phyloP scores from a whole-genome alignment of 2,329 filamentous ascomycete species.

The Beauveria sp. region DNA sequence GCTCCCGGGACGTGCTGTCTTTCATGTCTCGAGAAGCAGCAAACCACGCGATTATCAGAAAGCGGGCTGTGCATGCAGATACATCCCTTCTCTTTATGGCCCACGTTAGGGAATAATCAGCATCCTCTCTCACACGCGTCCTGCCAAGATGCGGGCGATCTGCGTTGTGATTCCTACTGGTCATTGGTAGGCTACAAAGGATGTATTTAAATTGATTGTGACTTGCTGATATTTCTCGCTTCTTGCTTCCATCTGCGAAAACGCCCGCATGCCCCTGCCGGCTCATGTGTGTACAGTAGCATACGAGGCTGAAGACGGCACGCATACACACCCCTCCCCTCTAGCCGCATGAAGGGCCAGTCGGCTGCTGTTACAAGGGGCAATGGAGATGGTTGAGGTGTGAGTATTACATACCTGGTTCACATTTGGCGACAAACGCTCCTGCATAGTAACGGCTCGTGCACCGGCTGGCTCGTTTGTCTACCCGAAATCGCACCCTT shows the following conservation, averaged over 20 bases:
- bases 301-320: background rate
- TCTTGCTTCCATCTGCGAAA: background rate
- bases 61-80: conserved; percentile 3
- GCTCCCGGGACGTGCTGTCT: background rate
- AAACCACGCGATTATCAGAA: background rate
- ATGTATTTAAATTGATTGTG: background rate
- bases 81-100: background rate
- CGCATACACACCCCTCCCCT: background rate
- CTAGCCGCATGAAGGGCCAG: no score
- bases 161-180: conserved; percentile 1
- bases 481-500: no score
- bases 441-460: no score
- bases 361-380: background rate
- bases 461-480: no score
- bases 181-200: background rate
- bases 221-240: background rate
- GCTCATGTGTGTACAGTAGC: background rate
- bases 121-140: background rate
- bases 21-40: background rate
- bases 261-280: background rate
- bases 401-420: no score
- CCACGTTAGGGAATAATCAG: conserved; percentile 4
- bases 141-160: background rate
- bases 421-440: no score
- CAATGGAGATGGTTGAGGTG: background rate